Evolutionary conservation across 495 filamentous ascomycete genomes (phyloP).

Genomic region (Trichocladium antarcticum): DNA sequence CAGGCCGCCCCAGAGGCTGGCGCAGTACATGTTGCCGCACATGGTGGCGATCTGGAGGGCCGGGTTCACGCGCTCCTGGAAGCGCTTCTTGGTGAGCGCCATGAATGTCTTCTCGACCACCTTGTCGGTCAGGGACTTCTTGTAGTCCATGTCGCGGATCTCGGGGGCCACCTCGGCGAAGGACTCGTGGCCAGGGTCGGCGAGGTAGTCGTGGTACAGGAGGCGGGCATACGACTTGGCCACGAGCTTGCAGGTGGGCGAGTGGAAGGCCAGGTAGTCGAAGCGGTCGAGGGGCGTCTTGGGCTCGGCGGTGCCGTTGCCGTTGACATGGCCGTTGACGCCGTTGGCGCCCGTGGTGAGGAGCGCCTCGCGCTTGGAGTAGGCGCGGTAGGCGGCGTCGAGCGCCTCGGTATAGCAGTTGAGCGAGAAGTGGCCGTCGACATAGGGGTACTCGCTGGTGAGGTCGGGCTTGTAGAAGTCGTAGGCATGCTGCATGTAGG

Average conservation of each 20-base stretch:
- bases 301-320: conserved; percentile 34
- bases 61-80: conserved; percentile 76
- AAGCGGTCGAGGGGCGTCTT: conserved; percentile 81
- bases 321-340: conserved; percentile 34
- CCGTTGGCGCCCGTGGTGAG: conserved; percentile 48
- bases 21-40: conserved; percentile 99
- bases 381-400: conserved; percentile 91
- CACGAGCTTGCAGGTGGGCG: conserved; percentile 96
- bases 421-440: conserved; percentile 92
- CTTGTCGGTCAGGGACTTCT: conserved; percentile 80
- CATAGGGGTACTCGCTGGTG: conserved; percentile 93
- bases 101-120: conserved; percentile 92
- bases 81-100: conserved; percentile 89
- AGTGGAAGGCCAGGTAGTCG: conserved; percentile 91
- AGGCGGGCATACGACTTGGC: conserved; percentile 90
- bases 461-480: conserved; percentile 99
- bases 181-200: conserved; percentile 59
- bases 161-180: conserved; percentile 84
- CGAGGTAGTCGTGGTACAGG: conserved; percentile 92
- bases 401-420: conserved; percentile 93
- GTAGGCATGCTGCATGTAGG: conserved; percentile 90
- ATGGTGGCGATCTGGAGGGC: conserved; percentile 77
- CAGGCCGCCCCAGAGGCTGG: conserved; percentile 82
- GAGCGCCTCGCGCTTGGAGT: conserved; percentile 69
- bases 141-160: conserved; percentile 73